Evolutionary conservation across 1,284 basidiomycete genomes (phyloP), one percentile per base, ranked within the genome.

Genomic region (Apiotrichum sp.): DNA sequence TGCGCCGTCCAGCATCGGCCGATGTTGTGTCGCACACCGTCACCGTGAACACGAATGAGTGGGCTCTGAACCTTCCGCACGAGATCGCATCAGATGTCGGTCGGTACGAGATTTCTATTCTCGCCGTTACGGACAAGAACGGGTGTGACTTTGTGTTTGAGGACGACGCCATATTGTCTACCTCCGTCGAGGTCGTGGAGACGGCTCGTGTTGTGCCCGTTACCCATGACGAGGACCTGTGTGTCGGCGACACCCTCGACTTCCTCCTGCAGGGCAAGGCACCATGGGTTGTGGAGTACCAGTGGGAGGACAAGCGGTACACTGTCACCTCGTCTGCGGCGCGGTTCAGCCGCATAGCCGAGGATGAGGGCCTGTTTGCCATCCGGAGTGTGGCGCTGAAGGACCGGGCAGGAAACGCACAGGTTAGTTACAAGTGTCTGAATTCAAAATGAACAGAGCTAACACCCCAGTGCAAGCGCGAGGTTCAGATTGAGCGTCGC

Each of bases 211-310:
- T 98, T 58, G 82, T 92, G 38, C 85, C 93, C 0, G 84, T 91
- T 61, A 87, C 88, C 62, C 79, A 86, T 45, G 82, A 85, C 50
- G 80, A 80, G 61, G 86, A 98, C 72, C 86, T 88, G 64, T 98
- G 95, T 73, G 87, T 92, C 8, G 95, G 93, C 32, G 93, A 98
- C 65, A 81, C 84, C 48, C 82, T 90, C 9, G 89, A 92, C 63
- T 98, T 95, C 80, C 85, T 93, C 68, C 79, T 98, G 16, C 92
- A 97, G 75, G 95, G 95, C 51, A 89, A 85, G 47, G 86, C 93
- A n/a, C 93, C 95, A 2, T 98, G 95, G 93, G 87, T 85, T 5
- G 85, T 98, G 55, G 85, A 86, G 85, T 93, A 96, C 75, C 83
- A 84, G 46, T 84, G 93, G 74, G 86, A 90, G 62, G 84, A 85